Conservation (phyloP, 1,284 basidiomycete genomes). For the Cystobasidium pallidum region DNA sequence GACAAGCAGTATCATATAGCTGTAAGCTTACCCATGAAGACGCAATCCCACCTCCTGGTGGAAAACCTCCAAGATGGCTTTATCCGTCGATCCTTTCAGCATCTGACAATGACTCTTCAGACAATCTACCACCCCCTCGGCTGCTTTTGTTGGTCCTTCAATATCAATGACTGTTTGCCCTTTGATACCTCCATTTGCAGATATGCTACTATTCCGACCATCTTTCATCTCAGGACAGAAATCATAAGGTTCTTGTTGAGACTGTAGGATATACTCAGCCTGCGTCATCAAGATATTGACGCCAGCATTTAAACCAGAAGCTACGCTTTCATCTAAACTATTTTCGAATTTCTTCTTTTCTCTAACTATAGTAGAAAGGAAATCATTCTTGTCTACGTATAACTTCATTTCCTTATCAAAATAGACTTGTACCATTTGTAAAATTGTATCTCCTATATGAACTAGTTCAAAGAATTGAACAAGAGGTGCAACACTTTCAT, state of each 20-base stretch:
- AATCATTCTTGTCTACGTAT: slow-evolving; percentile 89
- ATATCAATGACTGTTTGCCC: neutral
- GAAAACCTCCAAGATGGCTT: slow-evolving; percentile 95
- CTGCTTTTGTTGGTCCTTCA: slow-evolving; percentile 76
- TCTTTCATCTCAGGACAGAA: slow-evolving; percentile 72
- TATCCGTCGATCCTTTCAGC: slow-evolving; percentile 87
- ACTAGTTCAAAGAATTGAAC: slow-evolving; percentile 97
- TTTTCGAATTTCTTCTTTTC: slow-evolving; percentile 97
- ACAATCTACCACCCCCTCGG: slow-evolving; percentile 80
- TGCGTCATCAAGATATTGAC: slow-evolving; percentile 96
- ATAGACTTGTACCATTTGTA: slow-evolving; percentile 96
- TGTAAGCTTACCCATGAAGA: slow-evolving; percentile 79
- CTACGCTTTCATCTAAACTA: slow-evolving; percentile 87
- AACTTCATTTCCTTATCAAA: slow-evolving; percentile 90
- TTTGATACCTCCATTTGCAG: slow-evolving; percentile 51
- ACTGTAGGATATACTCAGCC: slow-evolving; percentile 90
- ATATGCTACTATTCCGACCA: slow-evolving; percentile 32
- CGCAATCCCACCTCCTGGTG: slow-evolving; percentile 95
- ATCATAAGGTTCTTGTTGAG: slow-evolving; percentile 78
- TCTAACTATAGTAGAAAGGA: slow-evolving; percentile 86
- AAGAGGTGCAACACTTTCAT: slow-evolving; percentile 80
- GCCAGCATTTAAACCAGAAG: slow-evolving; percentile 87
- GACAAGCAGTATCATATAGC: no score
- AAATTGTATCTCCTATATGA: slow-evolving; percentile 95
- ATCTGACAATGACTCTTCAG: slow-evolving; percentile 86